phyloP scores from a whole-genome alignment of 2,329 filamentous ascomycete species.

The Exophiala viscosa region DNA sequence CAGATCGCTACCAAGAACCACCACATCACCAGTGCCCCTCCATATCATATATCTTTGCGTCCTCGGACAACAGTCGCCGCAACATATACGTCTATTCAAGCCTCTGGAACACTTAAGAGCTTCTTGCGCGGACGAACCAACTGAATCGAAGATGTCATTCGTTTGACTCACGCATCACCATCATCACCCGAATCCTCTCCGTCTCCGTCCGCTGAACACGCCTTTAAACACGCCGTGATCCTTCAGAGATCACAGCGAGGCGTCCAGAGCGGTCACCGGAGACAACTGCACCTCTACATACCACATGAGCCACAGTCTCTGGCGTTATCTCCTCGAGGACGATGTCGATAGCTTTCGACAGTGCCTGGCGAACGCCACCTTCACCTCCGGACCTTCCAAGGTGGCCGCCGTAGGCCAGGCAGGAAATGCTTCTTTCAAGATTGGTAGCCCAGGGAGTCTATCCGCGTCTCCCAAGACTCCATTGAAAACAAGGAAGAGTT shows the following conservation, averaged over 20 bases:
- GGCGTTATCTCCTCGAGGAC: constrained; percentile 95
- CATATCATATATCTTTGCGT: neutral
- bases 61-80: neutral
- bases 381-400: constrained; percentile 34
- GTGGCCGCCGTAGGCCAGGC: constrained; percentile 30
- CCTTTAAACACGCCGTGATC: constrained; percentile 94
- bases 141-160: constrained; percentile 9
- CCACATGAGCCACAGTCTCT: constrained; percentile 94
- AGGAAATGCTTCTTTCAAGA: constrained; percentile 42
- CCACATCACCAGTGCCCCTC: constrained; percentile 9
- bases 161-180: constrained; percentile 6
- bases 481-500: constrained; percentile 28
- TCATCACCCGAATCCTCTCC: neutral
- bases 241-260: constrained; percentile 82
- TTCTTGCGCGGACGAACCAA: neutral
- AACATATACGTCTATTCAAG: neutral
- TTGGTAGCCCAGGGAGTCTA: constrained; percentile 38
- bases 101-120: neutral
- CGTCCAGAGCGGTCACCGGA: constrained; percentile 59
- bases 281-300: constrained; percentile 33
- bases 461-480: constrained; percentile 44
- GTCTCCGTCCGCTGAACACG: constrained; percentile 30
- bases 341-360: constrained; percentile 93
- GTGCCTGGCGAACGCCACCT: constrained; percentile 71
- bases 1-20: constrained; percentile 13